Percentiles rank a stretch among this genome's conserved stretches.
Conservation (phyloP, 768 basidiomycete species). For the Lactarius vividus region DNA sequence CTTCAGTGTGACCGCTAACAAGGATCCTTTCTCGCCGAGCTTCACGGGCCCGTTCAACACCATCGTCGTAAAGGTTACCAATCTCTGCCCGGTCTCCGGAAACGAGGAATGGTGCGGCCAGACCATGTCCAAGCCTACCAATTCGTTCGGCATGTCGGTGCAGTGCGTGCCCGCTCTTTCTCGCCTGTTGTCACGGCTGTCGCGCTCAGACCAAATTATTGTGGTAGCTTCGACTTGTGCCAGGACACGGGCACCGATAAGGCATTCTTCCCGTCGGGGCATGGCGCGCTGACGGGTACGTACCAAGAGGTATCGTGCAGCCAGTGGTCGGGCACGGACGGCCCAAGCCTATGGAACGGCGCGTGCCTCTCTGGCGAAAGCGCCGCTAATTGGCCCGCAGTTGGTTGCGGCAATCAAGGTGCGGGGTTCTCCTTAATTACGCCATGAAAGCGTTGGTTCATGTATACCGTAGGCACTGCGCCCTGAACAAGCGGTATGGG, state of each 20-base stretch:
- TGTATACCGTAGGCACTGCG: conserved; percentile 2
- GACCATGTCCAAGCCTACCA: conserved; percentile 40
- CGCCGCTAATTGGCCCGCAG: conserved; percentile 49
- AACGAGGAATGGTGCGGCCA: conserved; percentile 58
- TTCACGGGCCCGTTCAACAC: conserved; percentile 51
- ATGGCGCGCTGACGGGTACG: conserved; percentile 51
- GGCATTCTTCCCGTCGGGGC: conserved; percentile 55
- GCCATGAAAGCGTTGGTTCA: background rate
- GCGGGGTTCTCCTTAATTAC: background rate
- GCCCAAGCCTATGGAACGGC: conserved; percentile 44
- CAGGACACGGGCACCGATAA: conserved; percentile 51
- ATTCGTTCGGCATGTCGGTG: conserved; percentile 45
- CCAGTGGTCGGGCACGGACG: conserved; percentile 56
- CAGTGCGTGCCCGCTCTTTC: conserved; percentile 41
- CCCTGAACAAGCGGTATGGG: conserved; percentile 2
- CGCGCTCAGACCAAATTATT: background rate
- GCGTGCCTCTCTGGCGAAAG: conserved; percentile 51
- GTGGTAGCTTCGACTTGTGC: conserved; percentile 56
- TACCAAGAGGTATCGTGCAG: conserved; percentile 56
- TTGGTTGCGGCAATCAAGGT: conserved; percentile 57
- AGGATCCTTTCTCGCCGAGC: conserved; percentile 51
- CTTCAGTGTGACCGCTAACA: conserved; percentile 49
- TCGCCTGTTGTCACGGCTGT: background rate
- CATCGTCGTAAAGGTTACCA: conserved; percentile 52
- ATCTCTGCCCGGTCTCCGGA: conserved; percentile 46